These are phyloP conservation scores for Pseudogymnoascus sp. DNA, from an alignment of 2,329 filamentous ascomycete species.

Conservation along the genomic window DNA sequence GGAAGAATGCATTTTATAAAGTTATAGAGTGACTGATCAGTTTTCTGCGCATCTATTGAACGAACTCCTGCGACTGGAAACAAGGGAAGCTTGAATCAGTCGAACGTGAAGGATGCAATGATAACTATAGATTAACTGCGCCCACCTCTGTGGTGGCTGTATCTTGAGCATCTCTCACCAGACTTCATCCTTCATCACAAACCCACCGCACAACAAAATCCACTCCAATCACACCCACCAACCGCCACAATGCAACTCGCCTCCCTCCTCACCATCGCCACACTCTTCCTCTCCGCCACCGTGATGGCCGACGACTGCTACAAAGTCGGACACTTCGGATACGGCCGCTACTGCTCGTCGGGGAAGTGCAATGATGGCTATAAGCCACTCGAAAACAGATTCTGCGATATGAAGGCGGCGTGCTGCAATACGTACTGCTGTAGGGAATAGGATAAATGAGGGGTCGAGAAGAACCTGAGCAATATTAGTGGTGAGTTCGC, in stretches of 20 bases:
- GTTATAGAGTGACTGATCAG: neutral
- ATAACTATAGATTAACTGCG: neutral
- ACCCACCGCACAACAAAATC: neutral
- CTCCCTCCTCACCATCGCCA: neutral
- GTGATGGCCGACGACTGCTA: neutral
- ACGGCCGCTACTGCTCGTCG: neutral
- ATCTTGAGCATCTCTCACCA: neutral
- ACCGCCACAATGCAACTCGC: neutral
- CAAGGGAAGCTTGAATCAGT: neutral
- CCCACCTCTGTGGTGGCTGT: neutral
- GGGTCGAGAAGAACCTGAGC: neutral
- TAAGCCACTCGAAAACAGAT: neutral
- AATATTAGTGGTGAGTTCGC: neutral
- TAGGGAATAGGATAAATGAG: neutral
- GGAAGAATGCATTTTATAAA: neutral
- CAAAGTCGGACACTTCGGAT: neutral
- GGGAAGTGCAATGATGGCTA: neutral
- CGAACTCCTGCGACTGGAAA: neutral
- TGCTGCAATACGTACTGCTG: neutral
- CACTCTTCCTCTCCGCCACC: neutral
- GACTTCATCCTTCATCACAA: neutral
- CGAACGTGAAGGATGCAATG: neutral
- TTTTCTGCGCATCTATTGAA: neutral
- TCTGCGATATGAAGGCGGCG: neutral
- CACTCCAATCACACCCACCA: neutral